A percentile compares a stretch with the other conserved stretches of the same genome.
These are phyloP conservation scores for Entophlyctis luteolus DNA, from an alignment of 192 early-diverging fungal genomes.

Conservation along the genomic window DNA sequence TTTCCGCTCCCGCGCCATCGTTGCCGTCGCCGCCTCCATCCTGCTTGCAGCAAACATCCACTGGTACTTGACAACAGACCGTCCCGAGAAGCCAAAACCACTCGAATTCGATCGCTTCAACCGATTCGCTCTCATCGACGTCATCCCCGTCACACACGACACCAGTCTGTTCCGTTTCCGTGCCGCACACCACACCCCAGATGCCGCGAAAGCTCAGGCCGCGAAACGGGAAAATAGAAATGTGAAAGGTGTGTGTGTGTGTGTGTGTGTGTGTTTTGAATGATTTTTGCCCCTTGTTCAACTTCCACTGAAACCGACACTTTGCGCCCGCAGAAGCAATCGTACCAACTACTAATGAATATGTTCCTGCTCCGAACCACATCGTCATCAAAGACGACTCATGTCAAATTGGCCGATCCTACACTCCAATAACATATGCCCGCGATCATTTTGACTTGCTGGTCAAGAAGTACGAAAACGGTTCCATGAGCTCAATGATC, in stretches of 20 bases:
- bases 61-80: too few relatives aligned
- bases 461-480: conserved; percentile 73
- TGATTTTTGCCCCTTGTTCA: not conserved
- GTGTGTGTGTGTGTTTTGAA: too few relatives aligned
- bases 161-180: conserved; percentile 38
- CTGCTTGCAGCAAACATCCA: too few relatives aligned
- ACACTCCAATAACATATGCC: conserved; percentile 69
- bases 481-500: conserved; percentile 46
- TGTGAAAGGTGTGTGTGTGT: too few relatives aligned
- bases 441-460: conserved; percentile 71
- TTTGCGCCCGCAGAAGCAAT: not conserved
- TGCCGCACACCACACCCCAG: conserved; percentile 8
- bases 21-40: too few relatives aligned
- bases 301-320: not conserved
- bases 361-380: conserved; percentile 36
- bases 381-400: conserved; percentile 61
- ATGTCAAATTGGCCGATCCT: conserved; percentile 64
- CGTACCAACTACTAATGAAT: conserved; percentile 14
- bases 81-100: too few relatives aligned
- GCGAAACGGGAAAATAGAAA: not conserved
- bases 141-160: conserved; percentile 38
- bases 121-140: conserved; percentile 29
- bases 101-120: conserved; percentile 26
- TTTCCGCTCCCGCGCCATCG: too few relatives aligned
- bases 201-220: not conserved